A percentile compares a stretch with the other conserved stretches of the same genome.
phyloP scores from a whole-genome alignment of 192 early-diverging fungal species.

The Obelidium mucronatum region DNA sequence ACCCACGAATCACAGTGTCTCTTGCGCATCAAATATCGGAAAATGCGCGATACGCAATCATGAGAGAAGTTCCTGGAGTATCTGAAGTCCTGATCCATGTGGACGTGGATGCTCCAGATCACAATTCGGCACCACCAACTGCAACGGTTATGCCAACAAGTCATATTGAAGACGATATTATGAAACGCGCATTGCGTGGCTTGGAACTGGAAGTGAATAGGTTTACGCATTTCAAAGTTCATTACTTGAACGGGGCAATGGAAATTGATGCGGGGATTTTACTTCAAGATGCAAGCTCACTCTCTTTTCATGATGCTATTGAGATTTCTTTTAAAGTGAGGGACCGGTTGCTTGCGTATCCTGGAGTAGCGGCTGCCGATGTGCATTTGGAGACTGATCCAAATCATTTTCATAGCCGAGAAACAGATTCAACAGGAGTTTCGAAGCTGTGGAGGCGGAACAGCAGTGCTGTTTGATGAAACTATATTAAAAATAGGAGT shows the following conservation, averaged over 20 bases:
- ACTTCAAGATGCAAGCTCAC: not conserved
- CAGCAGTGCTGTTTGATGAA: no score
- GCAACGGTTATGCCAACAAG: slow-evolving; percentile 16
- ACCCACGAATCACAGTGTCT: slow-evolving; percentile 52
- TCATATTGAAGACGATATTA: slow-evolving; percentile 35
- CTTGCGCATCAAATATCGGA: slow-evolving; percentile 48
- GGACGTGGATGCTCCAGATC: slow-evolving; percentile 39
- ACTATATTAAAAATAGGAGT: no score
- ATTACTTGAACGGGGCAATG: slow-evolving; percentile 40
- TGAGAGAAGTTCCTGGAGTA: slow-evolving; percentile 15
- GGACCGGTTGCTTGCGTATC: not conserved
- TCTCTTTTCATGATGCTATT: slow-evolving; percentile 5
- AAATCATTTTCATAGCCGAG: not conserved
- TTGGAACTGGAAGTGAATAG: slow-evolving; percentile 27
- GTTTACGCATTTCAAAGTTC: slow-evolving; percentile 35
- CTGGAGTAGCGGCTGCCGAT: slow-evolving; percentile 30
- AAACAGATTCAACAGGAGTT: not conserved
- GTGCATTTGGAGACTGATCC: slow-evolving; percentile 35
- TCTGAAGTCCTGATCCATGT: slow-evolving; percentile 47
- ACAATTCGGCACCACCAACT: slow-evolving; percentile 12
- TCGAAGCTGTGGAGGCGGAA: not conserved
- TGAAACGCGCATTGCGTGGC: slow-evolving; percentile 10
- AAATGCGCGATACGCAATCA: slow-evolving; percentile 38
- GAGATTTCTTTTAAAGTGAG: slow-evolving; percentile 5
- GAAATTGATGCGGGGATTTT: slow-evolving; percentile 33